Evolutionary conservation across 2,329 filamentous ascomycete species (phyloP).

Genomic region (Penicillium sp.): DNA sequence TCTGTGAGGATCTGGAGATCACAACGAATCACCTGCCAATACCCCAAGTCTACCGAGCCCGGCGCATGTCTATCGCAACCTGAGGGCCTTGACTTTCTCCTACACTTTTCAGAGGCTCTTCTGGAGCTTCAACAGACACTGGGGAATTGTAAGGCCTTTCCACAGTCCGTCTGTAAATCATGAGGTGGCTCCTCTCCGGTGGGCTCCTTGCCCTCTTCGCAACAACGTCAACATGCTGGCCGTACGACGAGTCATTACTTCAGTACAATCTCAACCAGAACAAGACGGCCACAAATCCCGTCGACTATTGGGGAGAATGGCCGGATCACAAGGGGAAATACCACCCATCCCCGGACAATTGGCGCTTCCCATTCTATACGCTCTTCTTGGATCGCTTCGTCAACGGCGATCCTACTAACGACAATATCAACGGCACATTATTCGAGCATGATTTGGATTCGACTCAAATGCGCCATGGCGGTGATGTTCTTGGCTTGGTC

Average conservation of each 20-base stretch:
- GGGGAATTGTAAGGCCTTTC: neutral
- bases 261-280: constrained; percentile 65
- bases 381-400: constrained; percentile 65
- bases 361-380: constrained; percentile 67
- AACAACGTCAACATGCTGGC: constrained; percentile 34
- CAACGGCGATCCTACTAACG: constrained; percentile 65
- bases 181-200: constrained; percentile 34
- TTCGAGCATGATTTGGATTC: constrained; percentile 63
- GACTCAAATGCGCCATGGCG: constrained; percentile 65
- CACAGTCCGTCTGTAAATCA: constrained; percentile 17
- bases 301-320: constrained; percentile 61
- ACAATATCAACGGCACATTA: constrained; percentile 60
- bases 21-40: neutral
- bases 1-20: neutral
- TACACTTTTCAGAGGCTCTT: neutral
- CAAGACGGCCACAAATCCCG: constrained; percentile 53
- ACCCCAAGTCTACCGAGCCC: neutral
- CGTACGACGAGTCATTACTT: constrained; percentile 53
- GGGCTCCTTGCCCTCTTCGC: constrained; percentile 35
- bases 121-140: neutral
- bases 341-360: constrained; percentile 58
- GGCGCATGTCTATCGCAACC: neutral
- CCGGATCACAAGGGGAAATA: constrained; percentile 49
- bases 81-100: neutral
- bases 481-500: constrained; percentile 59